These are phyloP conservation scores for Flaveria sonorensis DNA, from an alignment of 129 eudicot genomes.

Conservation along the genomic window DNA sequence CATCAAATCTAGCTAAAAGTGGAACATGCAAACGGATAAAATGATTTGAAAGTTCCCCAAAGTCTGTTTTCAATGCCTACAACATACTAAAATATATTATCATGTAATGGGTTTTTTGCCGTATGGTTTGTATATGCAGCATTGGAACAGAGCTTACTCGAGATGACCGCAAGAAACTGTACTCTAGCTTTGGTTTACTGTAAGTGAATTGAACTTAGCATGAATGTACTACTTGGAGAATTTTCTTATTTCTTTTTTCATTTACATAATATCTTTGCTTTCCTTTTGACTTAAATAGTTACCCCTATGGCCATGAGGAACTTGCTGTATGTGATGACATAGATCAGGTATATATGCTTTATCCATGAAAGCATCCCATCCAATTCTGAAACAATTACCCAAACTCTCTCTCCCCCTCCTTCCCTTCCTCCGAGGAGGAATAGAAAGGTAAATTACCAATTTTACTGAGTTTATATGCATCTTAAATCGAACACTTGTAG, in stretches of 20 bases:
- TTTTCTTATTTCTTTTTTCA: background rate
- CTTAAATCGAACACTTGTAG: conserved; percentile 29
- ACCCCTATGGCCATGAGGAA: conserved; percentile 98
- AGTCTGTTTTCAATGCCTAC: background rate
- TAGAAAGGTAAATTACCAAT: background rate
- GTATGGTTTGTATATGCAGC: conserved; percentile 49
- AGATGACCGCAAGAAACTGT: conserved; percentile 90
- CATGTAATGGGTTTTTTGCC: background rate
- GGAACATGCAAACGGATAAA: background rate
- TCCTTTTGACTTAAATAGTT: conserved; percentile 45
- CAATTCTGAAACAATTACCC: background rate
- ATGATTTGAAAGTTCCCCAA: background rate
- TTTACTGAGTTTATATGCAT: background rate
- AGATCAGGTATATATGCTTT: conserved; percentile 67
- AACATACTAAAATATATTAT: background rate
- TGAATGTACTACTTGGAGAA: background rate
- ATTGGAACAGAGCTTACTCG: conserved; percentile 98
- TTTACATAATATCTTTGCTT: background rate
- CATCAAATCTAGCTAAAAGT: background rate
- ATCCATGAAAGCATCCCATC: conserved; percentile 5
- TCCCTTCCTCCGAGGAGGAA: background rate
- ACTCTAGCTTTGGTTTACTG: conserved; percentile 91
- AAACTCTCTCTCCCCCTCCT: background rate
- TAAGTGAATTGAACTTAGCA: conserved; percentile 43
- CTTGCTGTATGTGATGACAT: conserved; percentile 93